Base-by-base conservation (phyloP, 768 basidiomycete genomes). In the Mycena amicta region DNA sequence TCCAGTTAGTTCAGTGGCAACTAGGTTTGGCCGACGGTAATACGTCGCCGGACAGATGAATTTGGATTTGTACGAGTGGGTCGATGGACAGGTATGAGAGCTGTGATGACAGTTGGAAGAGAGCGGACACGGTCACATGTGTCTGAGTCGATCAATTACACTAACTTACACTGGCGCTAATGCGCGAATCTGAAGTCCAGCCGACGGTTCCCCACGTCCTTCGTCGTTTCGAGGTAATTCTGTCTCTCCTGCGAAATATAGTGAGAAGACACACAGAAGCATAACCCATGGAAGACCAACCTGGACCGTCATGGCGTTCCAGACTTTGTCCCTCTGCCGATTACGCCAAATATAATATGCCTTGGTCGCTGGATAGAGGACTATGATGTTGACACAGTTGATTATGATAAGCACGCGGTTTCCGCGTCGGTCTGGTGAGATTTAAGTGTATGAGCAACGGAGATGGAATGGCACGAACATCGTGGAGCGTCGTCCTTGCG, bases 181-280 rank as follows among this genome's bases (percentile, higher is more conserved):
- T 87, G 81, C 3, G 82, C 83, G 60, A 87, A 87, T 30, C 83
- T 73, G 67, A 86, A 88, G 67, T 87, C 84, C 28, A 88, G 75
- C n/a, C 84, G 76, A 58, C 80, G 75, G 58, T 86, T 88, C 30
- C 86, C 86, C 23, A 78, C 64, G 62, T 89, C 86, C 22, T 68
- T 81, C 11, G 88, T 86, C 1, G 81, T 86, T 11, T 67, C 64
- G 2, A 88, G 72, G 66, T 90, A 90, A 27, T 80, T 63, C 23
- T 74, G 73, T 58, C 80, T 82, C 70, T 85, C 79, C 85, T 86
- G 64, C 3, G 33, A 56, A 18, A 40, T 18, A 28, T 20, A 28
- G 13, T 18, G 27, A 29, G 20, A 31, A 31, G 13, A 25, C 18
- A 15, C 16, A 27, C 4, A 16, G 31, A n/a, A 39, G 18, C n/a